These are phyloP conservation scores for Xylaria acuta DNA, from an alignment of 495 filamentous ascomycete species.

Conservation along the genomic window DNA sequence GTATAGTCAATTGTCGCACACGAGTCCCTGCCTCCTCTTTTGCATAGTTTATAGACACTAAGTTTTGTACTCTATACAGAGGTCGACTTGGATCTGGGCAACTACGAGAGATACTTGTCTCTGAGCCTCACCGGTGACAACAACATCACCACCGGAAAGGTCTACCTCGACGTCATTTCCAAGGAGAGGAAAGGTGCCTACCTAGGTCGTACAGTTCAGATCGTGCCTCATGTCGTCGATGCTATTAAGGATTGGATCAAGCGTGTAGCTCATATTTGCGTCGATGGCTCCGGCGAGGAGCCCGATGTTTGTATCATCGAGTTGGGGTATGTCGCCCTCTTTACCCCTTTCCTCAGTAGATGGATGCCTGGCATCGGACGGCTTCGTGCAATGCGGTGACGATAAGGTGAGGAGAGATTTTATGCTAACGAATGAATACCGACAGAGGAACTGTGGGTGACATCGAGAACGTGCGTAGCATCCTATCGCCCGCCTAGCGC, in stretches of 20 bases:
- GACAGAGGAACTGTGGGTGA: slow-evolving; percentile 63
- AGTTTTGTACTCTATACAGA: slow-evolving; percentile 69
- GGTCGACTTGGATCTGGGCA: slow-evolving; percentile 91
- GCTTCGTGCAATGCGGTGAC: not conserved
- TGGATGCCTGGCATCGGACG: not conserved
- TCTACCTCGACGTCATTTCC: slow-evolving; percentile 85
- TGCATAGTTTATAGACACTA: not conserved
- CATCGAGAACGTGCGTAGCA: slow-evolving; percentile 68
- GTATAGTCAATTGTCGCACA: slow-evolving; percentile 36
- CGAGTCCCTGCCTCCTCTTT: not conserved
- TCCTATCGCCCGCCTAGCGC: not conserved
- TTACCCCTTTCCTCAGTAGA: not conserved
- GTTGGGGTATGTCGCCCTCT: slow-evolving; percentile 23
- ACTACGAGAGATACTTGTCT: slow-evolving; percentile 78
- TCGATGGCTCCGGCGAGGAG: slow-evolving; percentile 80
- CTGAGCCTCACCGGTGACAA: slow-evolving; percentile 77
- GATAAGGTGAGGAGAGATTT: not conserved
- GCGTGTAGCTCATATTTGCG: slow-evolving; percentile 82
- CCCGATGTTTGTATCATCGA: slow-evolving; percentile 89
- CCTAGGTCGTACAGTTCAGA: slow-evolving; percentile 89
- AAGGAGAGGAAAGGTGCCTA: slow-evolving; percentile 80
- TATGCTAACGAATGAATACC: not conserved
- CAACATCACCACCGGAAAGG: slow-evolving; percentile 96
- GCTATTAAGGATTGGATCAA: slow-evolving; percentile 93
- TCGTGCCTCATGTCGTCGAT: slow-evolving; percentile 90